A percentile compares a stretch with the other conserved stretches of the same genome.
phyloP scores from a whole-genome alignment of 2,329 filamentous ascomycete species.

The Trichoderma guizhouense region DNA sequence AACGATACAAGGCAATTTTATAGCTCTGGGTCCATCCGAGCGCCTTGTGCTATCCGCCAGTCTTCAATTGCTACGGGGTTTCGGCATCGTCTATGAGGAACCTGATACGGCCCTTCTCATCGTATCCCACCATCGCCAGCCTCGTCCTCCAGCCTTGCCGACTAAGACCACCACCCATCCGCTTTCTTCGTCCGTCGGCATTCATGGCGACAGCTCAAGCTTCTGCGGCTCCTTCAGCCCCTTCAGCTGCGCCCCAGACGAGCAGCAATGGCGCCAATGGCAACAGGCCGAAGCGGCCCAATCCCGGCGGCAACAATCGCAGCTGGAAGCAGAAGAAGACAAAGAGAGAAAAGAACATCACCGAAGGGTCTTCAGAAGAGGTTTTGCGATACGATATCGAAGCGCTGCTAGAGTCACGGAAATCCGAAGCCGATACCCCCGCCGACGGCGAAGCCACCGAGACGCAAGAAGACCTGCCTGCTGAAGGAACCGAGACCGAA shows the following conservation, averaged over 20 bases:
- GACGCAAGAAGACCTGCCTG: slow-evolving; percentile 48
- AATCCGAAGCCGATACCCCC: slow-evolving; percentile 28
- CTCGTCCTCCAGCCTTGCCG: neutral
- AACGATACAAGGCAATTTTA: neutral
- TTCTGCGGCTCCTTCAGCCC: neutral
- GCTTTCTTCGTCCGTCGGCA: slow-evolving; percentile 4
- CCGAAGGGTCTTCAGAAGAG: slow-evolving; percentile 63
- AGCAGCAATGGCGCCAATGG: slow-evolving; percentile 16
- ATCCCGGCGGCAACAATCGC: slow-evolving; percentile 21
- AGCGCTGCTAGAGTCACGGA: slow-evolving; percentile 47
- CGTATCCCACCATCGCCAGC: neutral
- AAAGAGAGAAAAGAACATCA: slow-evolving; percentile 58
- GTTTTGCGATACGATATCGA: slow-evolving; percentile 63
- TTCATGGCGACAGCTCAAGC: slow-evolving; percentile 20
- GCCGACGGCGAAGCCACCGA: slow-evolving; percentile 22
- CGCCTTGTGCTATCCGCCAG: neutral
- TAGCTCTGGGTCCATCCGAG: neutral
- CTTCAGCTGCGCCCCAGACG: neutral
- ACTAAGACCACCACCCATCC: neutral
- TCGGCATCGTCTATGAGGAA: slow-evolving; percentile 19
- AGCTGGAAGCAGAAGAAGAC: slow-evolving; percentile 47
- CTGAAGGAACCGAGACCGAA: slow-evolving; percentile 71
- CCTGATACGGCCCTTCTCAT: slow-evolving; percentile 5
- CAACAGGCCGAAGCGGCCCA: slow-evolving; percentile 24
- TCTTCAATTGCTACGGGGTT: neutral